Conservation (phyloP, 768 basidiomycete species). For the Cystofilobasidium ferigula region DNA sequence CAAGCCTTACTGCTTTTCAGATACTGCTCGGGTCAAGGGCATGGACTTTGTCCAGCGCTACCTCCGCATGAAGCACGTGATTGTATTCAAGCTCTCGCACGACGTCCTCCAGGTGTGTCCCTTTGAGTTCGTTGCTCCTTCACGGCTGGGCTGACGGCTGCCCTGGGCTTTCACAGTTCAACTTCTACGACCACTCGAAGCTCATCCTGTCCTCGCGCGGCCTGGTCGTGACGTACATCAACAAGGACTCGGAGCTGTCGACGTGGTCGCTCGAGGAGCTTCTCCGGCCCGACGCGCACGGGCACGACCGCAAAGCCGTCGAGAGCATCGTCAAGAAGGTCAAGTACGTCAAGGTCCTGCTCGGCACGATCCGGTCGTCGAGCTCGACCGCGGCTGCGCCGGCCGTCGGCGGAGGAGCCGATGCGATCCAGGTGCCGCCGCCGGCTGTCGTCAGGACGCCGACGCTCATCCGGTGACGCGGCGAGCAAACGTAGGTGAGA, state of each 20-base stretch:
- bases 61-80: conserved; percentile 90
- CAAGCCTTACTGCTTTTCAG: conserved; percentile 69
- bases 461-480: neutral
- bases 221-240: conserved; percentile 72
- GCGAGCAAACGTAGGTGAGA: neutral
- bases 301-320: conserved; percentile 5
- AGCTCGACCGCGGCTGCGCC: neutral
- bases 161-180: conserved; percentile 54
- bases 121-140: neutral
- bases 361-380: conserved; percentile 11
- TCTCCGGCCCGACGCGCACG: neutral
- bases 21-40: conserved; percentile 55
- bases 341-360: conserved; percentile 8
- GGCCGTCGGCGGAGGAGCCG: neutral
- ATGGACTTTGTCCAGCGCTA: conserved; percentile 97
- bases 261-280: conserved; percentile 62
- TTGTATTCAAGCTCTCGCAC: conserved; percentile 91
- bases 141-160: neutral
- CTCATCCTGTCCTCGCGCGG: conserved; percentile 75
- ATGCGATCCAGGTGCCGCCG: neutral
- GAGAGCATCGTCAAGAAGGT: conserved; percentile 18
- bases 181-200: conserved; percentile 97
- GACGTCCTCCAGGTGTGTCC: conserved; percentile 73
- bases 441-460: neutral
- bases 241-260: conserved; percentile 70